These are phyloP conservation scores for Lactuca saligna DNA, from an alignment of 129 eudicot genomes.

Conservation along the genomic window DNA sequence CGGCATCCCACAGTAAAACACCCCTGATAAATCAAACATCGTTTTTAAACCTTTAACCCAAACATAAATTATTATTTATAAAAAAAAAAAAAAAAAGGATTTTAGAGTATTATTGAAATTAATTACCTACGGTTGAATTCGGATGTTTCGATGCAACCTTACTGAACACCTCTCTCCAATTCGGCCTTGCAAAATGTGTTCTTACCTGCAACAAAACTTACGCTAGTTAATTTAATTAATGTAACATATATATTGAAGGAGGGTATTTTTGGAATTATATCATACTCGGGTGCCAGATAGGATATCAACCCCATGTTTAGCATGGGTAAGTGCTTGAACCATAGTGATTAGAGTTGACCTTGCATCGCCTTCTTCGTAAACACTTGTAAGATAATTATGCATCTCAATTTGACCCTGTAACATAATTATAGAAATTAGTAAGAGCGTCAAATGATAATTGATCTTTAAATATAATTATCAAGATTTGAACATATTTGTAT, in stretches of 20 bases:
- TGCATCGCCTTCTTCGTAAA: conserved; percentile 98
- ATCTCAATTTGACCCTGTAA: conserved; percentile 92
- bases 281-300: conserved; percentile 92
- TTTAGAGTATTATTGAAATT: conserved; percentile 7
- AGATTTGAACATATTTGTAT: conserved; percentile 11
- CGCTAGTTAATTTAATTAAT: not conserved
- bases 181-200: conserved; percentile 97
- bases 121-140: conserved; percentile 68
- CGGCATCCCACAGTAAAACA: conserved; percentile 94
- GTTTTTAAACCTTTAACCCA: not conserved
- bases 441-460: not conserved
- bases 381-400: conserved; percentile 98
- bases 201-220: conserved; percentile 62
- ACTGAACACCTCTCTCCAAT: conserved; percentile 88
- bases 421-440: conserved; percentile 5
- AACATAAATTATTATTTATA: not conserved
- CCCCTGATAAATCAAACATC: conserved; percentile 55
- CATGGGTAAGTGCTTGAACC: conserved; percentile 97
- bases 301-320: conserved; percentile 99
- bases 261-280: conserved; percentile 10
- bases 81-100: not conserved
- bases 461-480: conserved; percentile 6
- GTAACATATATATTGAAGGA: not conserved
- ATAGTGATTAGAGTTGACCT: conserved; percentile 93
- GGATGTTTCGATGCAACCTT: conserved; percentile 78